Base-by-base conservation (phyloP, 495 filamentous ascomycete species). In the Sordaria brevicollis region DNA sequence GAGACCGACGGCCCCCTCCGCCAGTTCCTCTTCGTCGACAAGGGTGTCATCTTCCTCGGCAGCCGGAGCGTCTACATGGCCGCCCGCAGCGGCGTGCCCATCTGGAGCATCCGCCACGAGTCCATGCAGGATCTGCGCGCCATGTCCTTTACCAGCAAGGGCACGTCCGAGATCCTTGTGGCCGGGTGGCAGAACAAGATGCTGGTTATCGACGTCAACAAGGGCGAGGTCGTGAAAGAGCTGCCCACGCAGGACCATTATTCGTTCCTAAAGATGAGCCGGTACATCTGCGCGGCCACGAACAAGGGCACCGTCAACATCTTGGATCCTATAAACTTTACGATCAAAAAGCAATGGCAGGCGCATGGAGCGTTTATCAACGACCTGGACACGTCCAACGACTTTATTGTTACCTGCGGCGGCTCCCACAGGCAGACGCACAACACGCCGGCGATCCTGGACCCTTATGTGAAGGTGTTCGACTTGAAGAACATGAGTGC, bases 351-450 rank as follows among this genome's bases (percentile, higher is more conserved):
- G 74, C 86, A 86, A 15, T 98, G 94, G 92, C 91, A 93, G 71
- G 92, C 94, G 5, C 94, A 98, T 72, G 85, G 87, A 3, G 89
- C 91, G 4, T 87, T 86, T 31, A 91, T 98, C 72, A 94, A 92
- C 76, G 93, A 97, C 76, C 97, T 99, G 91, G 94, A 98, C 80
- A 92, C 93, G 7, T 90, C 93, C 68, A 90, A 92, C 71, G 93
- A 97, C 75, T 93, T 92, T 71, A 86, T 98, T 35, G 89, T 97
- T 21, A 97, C 94, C 31, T 99, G 95, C 78, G 95, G 95, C n/a
- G 95, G 92, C 77, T 94, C 93, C 1, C 83, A 89, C 19, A 88
- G 92, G 73, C 82, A 82, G 66, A 78, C 78, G 65, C 78, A 72
- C 67, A 78, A 74, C 71, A 81, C 75, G 74, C 83, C 78, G 43